These are phyloP conservation scores for Trametopsis cervina DNA, from an alignment of 768 basidiomycete species.

Conservation along the genomic window DNA sequence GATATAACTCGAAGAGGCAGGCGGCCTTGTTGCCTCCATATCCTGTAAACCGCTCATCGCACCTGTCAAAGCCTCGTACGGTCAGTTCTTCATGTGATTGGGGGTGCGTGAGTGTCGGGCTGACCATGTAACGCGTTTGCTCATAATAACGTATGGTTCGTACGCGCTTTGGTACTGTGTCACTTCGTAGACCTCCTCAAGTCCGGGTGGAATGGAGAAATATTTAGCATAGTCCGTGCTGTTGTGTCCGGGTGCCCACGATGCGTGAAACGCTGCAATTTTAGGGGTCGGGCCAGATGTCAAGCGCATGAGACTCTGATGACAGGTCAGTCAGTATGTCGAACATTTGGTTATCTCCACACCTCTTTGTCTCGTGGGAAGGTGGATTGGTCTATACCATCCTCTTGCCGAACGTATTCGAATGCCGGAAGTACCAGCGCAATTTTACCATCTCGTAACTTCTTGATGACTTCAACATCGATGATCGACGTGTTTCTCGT, in stretches of 20 bases:
- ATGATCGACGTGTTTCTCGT: neutral
- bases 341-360: constrained; percentile 11
- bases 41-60: constrained; percentile 85
- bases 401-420: constrained; percentile 61
- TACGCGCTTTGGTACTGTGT: constrained; percentile 76
- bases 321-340: neutral
- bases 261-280: constrained; percentile 71
- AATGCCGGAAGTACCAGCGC: constrained; percentile 85
- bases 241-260: constrained; percentile 75
- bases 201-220: constrained; percentile 42
- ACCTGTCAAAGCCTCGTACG: constrained; percentile 39
- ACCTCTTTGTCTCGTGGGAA: constrained; percentile 74
- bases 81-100: neutral
- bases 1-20: constrained; percentile 86
- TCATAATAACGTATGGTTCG: constrained; percentile 84
- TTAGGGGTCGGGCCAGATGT: constrained; percentile 37
- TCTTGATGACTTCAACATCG: constrained; percentile 22
- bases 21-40: constrained; percentile 94
- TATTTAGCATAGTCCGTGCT: constrained; percentile 70
- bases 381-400: constrained; percentile 47
- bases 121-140: constrained; percentile 68
- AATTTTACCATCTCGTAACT: constrained; percentile 50
- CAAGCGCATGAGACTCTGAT: constrained; percentile 51
- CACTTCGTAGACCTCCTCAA: constrained; percentile 70
- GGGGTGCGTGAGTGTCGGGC: constrained; percentile 11